Conservation (phyloP, 371 early-diverging fungal species). For the Mortierella sp. region DNA sequence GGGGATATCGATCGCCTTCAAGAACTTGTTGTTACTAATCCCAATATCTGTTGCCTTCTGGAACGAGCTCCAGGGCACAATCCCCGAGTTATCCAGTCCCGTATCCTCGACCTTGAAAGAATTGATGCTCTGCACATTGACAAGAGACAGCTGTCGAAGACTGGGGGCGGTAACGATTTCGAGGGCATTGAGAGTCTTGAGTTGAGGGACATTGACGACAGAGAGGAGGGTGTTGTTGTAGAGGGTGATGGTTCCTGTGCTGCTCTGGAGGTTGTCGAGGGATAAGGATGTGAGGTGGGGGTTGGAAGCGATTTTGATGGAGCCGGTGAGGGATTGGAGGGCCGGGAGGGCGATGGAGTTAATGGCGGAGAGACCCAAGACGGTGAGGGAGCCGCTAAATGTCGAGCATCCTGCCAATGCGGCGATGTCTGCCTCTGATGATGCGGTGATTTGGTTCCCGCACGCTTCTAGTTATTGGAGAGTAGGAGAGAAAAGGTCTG, state of each 20-base stretch:
- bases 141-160: slow-evolving; percentile 59
- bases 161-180: slow-evolving; percentile 63
- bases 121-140: slow-evolving; percentile 56
- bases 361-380: slow-evolving; percentile 59
- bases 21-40: slow-evolving; percentile 64
- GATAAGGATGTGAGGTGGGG: slow-evolving; percentile 56
- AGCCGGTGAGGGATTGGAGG: slow-evolving; percentile 61
- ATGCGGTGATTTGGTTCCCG: slow-evolving; percentile 41
- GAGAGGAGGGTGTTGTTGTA: slow-evolving; percentile 63
- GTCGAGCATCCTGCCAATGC: slow-evolving; percentile 60
- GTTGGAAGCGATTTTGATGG: slow-evolving; percentile 61
- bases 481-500: too few species aligned
- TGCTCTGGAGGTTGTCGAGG: slow-evolving; percentile 62
- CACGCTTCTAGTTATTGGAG: slow-evolving; percentile 30
- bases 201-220: slow-evolving; percentile 54
- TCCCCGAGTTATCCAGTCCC: slow-evolving; percentile 61
- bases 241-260: slow-evolving; percentile 62
- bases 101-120: slow-evolving; percentile 63
- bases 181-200: slow-evolving; percentile 58
- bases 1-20: slow-evolving; percentile 60
- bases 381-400: slow-evolving; percentile 63
- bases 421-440: slow-evolving; percentile 64
- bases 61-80: slow-evolving; percentile 41
- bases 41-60: slow-evolving; percentile 55
- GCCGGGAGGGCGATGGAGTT: slow-evolving; percentile 58